Evolutionary conservation across 306 rosid genomes (phyloP).

Genomic region (Castanea mollissima): DNA sequence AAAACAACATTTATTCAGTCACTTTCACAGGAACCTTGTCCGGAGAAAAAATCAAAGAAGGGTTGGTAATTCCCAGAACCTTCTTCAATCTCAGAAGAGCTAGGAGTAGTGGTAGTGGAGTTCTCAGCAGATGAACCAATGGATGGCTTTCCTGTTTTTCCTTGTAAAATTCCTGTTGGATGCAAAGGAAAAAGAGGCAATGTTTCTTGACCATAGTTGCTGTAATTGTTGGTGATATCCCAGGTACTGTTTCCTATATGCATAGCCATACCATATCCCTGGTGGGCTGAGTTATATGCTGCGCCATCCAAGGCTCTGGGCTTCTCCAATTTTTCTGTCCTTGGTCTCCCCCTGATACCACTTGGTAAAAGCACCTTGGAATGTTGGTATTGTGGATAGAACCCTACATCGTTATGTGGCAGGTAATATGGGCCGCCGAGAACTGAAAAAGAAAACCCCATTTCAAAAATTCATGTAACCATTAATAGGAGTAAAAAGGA

Average conservation of each 20-base stretch:
- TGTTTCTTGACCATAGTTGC: slow-evolving; percentile 44
- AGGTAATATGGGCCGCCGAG: slow-evolving; percentile 49
- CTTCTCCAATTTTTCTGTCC: slow-evolving; percentile 21
- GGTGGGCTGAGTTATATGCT: slow-evolving; percentile 21
- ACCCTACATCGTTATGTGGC: slow-evolving; percentile 42
- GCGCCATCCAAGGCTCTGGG: slow-evolving; percentile 14
- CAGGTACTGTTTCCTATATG: not conserved
- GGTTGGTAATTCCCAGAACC: not conserved
- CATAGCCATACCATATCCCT: slow-evolving; percentile 1
- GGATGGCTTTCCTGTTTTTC: slow-evolving; percentile 19
- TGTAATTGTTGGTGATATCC: not conserved
- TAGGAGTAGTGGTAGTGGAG: slow-evolving; percentile 23
- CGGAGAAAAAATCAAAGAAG: slow-evolving; percentile 32
- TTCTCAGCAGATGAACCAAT: slow-evolving; percentile 27
- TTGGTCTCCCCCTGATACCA: slow-evolving; percentile 34
- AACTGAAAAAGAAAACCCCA: slow-evolving; percentile 33
- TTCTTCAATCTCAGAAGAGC: slow-evolving; percentile 15
- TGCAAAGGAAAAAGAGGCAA: slow-evolving; percentile 73
- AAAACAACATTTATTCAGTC: not conserved
- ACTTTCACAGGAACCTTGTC: not conserved
- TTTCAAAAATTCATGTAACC: not conserved
- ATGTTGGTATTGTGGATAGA: slow-evolving; percentile 32
- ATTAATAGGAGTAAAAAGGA: not conserved
- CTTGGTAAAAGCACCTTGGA: slow-evolving; percentile 33
- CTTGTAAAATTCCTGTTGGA: slow-evolving; percentile 67